Conservation (phyloP, 73 alveolate genomes). For the Paraurostyla sp. region DNA sequence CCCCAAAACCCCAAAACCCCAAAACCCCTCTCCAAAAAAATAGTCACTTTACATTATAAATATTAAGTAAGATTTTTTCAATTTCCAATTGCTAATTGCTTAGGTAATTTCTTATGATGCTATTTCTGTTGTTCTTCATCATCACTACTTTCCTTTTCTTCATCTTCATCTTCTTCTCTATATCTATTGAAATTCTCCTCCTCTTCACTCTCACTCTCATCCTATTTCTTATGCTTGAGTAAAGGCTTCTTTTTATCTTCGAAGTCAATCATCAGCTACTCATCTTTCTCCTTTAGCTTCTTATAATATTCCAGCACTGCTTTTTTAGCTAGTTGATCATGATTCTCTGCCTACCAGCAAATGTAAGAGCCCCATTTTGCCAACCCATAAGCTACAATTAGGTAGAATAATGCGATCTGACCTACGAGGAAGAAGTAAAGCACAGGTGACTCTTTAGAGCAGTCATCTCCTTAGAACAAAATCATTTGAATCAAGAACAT, state of each 20-base stretch:
- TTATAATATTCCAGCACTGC: constrained; percentile 20
- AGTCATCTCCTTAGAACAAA: constrained; percentile 6
- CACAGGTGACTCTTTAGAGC: not conserved
- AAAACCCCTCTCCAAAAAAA: too few species aligned
- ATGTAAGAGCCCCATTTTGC: constrained; percentile 49
- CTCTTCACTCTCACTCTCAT: not conserved
- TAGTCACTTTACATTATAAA: too few species aligned
- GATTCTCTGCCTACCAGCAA: constrained; percentile 51
- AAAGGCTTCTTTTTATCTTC: constrained; percentile 10
- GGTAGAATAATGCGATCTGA: constrained; percentile 3
- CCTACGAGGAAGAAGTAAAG: not conserved
- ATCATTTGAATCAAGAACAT: constrained; percentile 27
- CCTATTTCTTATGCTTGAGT: too few species aligned
- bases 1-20: too few species aligned
- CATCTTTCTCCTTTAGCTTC: not conserved
- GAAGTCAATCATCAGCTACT: not conserved
- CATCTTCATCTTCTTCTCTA: not conserved
- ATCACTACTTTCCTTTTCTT: not conserved
- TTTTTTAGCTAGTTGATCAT: constrained; percentile 9
- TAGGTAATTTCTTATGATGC: not conserved
- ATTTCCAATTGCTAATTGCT: not conserved
- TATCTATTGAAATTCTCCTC: not conserved
- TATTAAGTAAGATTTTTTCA: too few species aligned
- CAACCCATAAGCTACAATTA: constrained; percentile 12
- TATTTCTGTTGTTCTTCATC: not conserved